Conservation (phyloP, 108 stramenopile genomes). For the Cylindrotheca fusiformis region DNA sequence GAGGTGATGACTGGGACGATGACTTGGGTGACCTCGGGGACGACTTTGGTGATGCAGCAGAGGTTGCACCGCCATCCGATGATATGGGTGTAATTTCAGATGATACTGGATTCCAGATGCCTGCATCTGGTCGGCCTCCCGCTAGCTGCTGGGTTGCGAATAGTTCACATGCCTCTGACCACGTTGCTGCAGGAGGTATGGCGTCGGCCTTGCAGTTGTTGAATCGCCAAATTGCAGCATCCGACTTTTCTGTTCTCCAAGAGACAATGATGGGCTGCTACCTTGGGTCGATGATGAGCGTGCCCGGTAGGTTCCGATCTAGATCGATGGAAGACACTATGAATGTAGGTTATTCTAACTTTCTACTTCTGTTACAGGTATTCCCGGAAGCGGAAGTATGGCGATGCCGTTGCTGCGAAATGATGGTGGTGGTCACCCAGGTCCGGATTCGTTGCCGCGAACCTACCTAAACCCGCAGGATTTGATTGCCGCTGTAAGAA, state of each 20-base stretch:
- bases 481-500: slow-evolving; percentile 78
- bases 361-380: slow-evolving; percentile 34
- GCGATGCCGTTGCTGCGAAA: slow-evolving; percentile 81
- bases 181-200: slow-evolving; percentile 94
- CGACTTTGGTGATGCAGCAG: slow-evolving; percentile 47
- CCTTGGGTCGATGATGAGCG: slow-evolving; percentile 79
- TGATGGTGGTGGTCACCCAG: slow-evolving; percentile 74
- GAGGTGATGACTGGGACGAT: slow-evolving; percentile 84
- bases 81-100: slow-evolving; percentile 59
- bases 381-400: slow-evolving; percentile 78
- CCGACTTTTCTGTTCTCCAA: slow-evolving; percentile 87
- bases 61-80: slow-evolving; percentile 45
- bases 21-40: slow-evolving; percentile 83
- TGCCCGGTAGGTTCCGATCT: slow-evolving; percentile 71
- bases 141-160: slow-evolving; percentile 90
- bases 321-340: too few species aligned
- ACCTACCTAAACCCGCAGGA: slow-evolving; percentile 53
- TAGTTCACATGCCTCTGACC: slow-evolving; percentile 95
- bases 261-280: slow-evolving; percentile 80
- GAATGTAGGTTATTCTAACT: too few species aligned
- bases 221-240: slow-evolving; percentile 96
- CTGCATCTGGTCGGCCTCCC: slow-evolving; percentile 85
- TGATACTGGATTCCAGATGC: slow-evolving; percentile 82
- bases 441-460: slow-evolving; percentile 80
- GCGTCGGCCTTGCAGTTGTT: slow-evolving; percentile 95